These are phyloP conservation scores for Aechmea fasciata DNA, from an alignment of 176 grass and related monocot genomes.

Conservation along the genomic window DNA sequence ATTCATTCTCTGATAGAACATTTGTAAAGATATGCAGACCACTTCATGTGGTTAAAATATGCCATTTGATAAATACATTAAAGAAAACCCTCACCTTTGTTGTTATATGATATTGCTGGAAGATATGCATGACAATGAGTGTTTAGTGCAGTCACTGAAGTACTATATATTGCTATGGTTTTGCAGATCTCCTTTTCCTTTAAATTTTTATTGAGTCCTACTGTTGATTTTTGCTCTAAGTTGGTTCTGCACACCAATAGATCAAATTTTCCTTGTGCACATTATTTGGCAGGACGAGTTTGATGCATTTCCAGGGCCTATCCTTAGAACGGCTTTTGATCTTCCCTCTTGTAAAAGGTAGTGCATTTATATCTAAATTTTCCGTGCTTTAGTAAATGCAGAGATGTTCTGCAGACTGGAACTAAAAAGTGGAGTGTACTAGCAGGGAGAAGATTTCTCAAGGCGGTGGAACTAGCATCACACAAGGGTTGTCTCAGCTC, in stretches of 20 bases:
- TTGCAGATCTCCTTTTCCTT: not conserved
- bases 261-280: conserved; percentile 20
- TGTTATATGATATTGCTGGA: not conserved
- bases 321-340: conserved; percentile 34
- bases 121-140: not conserved
- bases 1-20: too few species aligned
- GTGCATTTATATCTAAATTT: conserved; percentile 13
- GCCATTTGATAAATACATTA: too few species aligned
- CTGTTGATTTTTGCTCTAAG: not conserved
- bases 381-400: conserved; percentile 2
- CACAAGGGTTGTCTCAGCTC: conserved; percentile 42
- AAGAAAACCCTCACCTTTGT: too few species aligned
- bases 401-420: not conserved
- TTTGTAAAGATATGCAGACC: too few species aligned
- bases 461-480: conserved; percentile 26
- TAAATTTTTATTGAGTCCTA: conserved; percentile 7
- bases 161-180: not conserved
- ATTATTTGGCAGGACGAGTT: conserved; percentile 41
- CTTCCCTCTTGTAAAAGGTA: conserved; percentile 70
- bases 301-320: conserved; percentile 34
- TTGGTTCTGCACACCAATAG: not conserved
- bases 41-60: too few species aligned
- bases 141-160: not conserved
- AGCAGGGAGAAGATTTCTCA: conserved; percentile 37
- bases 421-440: conserved; percentile 2